phyloP scores from a whole-genome alignment of 805 yeast species.

The Suhomyces prunicola region DNA sequence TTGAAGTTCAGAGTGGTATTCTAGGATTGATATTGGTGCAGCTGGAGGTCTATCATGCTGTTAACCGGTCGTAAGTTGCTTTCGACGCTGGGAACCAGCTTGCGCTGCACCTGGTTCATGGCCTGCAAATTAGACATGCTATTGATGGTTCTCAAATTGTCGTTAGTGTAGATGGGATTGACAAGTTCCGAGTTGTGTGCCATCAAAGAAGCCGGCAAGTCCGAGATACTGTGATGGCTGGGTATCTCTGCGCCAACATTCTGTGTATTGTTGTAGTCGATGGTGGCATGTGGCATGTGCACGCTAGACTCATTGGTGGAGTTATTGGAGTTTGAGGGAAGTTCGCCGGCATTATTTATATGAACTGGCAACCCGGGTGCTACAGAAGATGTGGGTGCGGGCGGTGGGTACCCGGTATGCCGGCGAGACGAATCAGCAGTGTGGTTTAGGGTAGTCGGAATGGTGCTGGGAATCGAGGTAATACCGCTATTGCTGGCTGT shows the following conservation, averaged over 20 bases:
- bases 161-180: constrained; percentile 1
- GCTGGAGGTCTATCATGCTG: constrained; percentile 34
- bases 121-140: constrained; percentile 28
- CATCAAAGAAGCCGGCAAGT: constrained; percentile 17
- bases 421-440: background rate
- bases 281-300: constrained; percentile 1
- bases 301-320: constrained; percentile 2
- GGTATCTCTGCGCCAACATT: constrained; percentile 3
- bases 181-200: constrained; percentile 4
- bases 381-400: constrained; percentile 3
- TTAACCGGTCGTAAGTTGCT: constrained; percentile 23
- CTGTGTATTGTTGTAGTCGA: background rate
- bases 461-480: constrained; percentile 35
- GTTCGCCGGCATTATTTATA: background rate
- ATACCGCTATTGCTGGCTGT: constrained; percentile 20
- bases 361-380: constrained; percentile 1
- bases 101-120: constrained; percentile 11
- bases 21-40: constrained; percentile 10
- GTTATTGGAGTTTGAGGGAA: constrained; percentile 2
- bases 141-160: constrained; percentile 22
- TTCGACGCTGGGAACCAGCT: constrained; percentile 7
- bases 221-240: constrained; percentile 24
- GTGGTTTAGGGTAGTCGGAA: constrained; percentile 36
- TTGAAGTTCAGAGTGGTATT: background rate
- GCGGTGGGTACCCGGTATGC: constrained; percentile 1